These are phyloP conservation scores for Sporisorium graminicola DNA, from an alignment of 1,284 basidiomycete species.

Conservation along the genomic window DNA sequence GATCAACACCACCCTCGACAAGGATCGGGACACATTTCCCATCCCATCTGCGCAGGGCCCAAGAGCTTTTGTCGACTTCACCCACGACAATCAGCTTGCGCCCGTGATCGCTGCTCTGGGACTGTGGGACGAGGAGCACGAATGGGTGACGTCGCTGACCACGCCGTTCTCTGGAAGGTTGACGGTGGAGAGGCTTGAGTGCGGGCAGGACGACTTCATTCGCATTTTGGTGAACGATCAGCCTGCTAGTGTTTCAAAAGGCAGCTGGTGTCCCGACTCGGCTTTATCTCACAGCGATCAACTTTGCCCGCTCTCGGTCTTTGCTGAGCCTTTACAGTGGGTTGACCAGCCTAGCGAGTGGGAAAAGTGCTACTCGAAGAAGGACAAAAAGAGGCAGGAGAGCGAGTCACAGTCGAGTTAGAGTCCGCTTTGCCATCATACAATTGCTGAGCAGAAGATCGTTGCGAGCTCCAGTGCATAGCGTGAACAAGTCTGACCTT, in stretches of 20 bases:
- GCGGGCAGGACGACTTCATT: constrained; percentile 21
- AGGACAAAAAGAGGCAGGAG: background rate
- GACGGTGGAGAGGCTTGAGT: constrained; percentile 37
- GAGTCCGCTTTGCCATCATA: background rate
- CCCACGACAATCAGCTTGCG: constrained; percentile 53
- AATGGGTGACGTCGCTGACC: constrained; percentile 32
- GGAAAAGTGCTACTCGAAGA: constrained; percentile 40
- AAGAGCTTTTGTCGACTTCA: constrained; percentile 42
- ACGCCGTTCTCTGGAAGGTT: constrained; percentile 43
- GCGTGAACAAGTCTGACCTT: background rate
- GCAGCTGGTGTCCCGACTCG: constrained; percentile 22
- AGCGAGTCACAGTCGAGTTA: background rate
- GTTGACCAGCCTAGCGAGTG: constrained; percentile 37
- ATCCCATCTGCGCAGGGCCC: constrained; percentile 19
- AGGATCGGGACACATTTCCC: constrained; percentile 21
- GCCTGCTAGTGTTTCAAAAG: constrained; percentile 8
- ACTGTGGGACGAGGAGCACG: constrained; percentile 19
- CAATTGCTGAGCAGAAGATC: background rate
- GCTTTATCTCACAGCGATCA: background rate
- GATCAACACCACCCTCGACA: constrained; percentile 49
- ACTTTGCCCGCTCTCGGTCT: constrained; percentile 31
- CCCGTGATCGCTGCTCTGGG: constrained; percentile 40
- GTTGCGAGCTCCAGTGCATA: too few species aligned
- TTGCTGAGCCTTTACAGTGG: constrained; percentile 28
- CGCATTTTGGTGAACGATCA: constrained; percentile 38